Percentiles rank a stretch among this genome's conserved stretches.
Evolutionary conservation across 2,329 filamentous ascomycete species (phyloP).

Genomic region (Aspergillus pseudonomiae): DNA sequence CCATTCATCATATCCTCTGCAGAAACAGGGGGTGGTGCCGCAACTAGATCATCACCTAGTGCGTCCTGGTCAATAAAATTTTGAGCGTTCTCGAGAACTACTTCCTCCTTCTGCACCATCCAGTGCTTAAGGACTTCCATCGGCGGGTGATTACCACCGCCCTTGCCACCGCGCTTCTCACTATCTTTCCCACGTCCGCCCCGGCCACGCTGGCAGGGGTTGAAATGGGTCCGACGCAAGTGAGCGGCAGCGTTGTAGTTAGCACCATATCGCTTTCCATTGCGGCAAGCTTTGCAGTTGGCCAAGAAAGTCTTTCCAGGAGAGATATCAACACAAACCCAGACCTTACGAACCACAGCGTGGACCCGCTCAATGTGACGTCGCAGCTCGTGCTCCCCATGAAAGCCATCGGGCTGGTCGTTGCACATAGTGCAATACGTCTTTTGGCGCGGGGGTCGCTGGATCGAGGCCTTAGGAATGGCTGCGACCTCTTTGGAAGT

Average conservation of each 20-base stretch:
- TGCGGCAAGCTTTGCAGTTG: conserved; percentile 81
- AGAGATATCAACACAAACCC: conserved; percentile 64
- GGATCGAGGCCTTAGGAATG: conserved; percentile 59
- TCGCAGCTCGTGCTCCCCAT: conserved; percentile 80
- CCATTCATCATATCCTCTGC: conserved; percentile 19
- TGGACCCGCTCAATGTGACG: conserved; percentile 72
- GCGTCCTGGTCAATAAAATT: conserved; percentile 29
- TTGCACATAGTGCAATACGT: conserved; percentile 71
- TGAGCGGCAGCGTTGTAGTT: conserved; percentile 97
- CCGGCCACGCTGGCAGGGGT: conserved; percentile 61
- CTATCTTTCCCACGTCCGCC: conserved; percentile 61
- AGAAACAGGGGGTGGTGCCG: conserved; percentile 13
- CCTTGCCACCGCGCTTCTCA: conserved; percentile 63
- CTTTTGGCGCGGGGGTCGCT: conserved; percentile 70
- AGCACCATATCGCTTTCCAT: conserved; percentile 78
- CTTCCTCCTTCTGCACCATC: conserved; percentile 61
- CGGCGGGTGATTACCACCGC: conserved; percentile 62
- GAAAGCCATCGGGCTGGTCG: conserved; percentile 76
- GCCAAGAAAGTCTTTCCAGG: conserved; percentile 66
- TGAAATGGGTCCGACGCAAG: conserved; percentile 85
- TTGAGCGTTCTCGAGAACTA: conserved; percentile 41
- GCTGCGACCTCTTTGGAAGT: conserved; percentile 58
- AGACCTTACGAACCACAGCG: conserved; percentile 59
- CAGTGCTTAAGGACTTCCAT: conserved; percentile 65
- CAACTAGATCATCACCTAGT: conserved; percentile 24